phyloP scores from a whole-genome alignment of 2,329 filamentous ascomycete species.

The Fusarium protoensiforme region DNA sequence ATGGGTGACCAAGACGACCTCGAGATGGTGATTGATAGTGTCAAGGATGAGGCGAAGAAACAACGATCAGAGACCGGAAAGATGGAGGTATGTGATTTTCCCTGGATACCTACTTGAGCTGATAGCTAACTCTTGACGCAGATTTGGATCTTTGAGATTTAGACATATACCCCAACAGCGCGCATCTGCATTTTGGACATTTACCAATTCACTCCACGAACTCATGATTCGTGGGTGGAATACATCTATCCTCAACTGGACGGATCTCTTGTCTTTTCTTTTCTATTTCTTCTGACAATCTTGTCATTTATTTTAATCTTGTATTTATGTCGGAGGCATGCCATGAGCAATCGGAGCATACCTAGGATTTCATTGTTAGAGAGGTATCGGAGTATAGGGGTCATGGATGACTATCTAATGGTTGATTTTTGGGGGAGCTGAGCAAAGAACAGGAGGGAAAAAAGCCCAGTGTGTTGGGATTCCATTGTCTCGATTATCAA shows the following conservation, averaged over 20 bases:
- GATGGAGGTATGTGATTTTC: slow-evolving; percentile 82
- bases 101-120: slow-evolving; percentile 22
- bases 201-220: slow-evolving; percentile 30
- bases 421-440: slow-evolving; percentile 2
- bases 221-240: slow-evolving; percentile 20
- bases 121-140: slow-evolving; percentile 42
- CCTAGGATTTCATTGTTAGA: slow-evolving; percentile 27
- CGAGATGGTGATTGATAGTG: slow-evolving; percentile 82
- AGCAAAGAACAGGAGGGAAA: slow-evolving; percentile 16
- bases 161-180: slow-evolving; percentile 46
- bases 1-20: slow-evolving; percentile 97
- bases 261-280: slow-evolving; percentile 13
- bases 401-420: slow-evolving; percentile 25
- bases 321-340: slow-evolving; percentile 24
- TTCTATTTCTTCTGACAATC: background rate
- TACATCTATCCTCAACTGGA: background rate
- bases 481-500: slow-evolving; percentile 27
- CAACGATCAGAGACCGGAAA: slow-evolving; percentile 87
- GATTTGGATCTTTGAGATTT: slow-evolving; percentile 61
- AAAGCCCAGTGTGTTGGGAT: slow-evolving; percentile 13
- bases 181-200: slow-evolving; percentile 36
- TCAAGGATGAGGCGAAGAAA: slow-evolving; percentile 75
- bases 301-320: slow-evolving; percentile 31
- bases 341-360: slow-evolving; percentile 21
- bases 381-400: slow-evolving; percentile 27